Conservation (phyloP, 306 rosid species). For the Rosa rugosa region DNA sequence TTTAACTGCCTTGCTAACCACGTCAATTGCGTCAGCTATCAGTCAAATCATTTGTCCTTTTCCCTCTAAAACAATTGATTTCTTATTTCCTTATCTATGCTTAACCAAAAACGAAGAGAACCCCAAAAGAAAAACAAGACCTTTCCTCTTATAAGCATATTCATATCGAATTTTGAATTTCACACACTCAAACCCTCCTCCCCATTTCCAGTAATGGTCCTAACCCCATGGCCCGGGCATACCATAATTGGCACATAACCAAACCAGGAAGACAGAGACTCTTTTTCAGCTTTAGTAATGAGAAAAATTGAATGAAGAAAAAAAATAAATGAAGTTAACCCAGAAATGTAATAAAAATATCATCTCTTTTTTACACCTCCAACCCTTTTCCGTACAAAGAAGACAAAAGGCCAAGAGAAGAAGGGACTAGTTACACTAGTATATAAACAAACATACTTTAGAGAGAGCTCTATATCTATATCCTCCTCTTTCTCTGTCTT, state of each 20-base stretch:
- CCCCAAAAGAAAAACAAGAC: background rate
- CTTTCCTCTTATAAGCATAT: background rate
- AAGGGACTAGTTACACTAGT: background rate
- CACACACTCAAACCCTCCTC: background rate
- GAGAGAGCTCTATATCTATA: background rate
- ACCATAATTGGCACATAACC: background rate
- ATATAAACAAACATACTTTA: background rate
- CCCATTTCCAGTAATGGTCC: slow-evolving; percentile 3
- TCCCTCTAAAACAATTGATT: background rate
- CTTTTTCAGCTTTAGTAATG: background rate
- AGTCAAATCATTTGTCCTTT: background rate
- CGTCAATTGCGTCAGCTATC: background rate
- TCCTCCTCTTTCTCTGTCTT: background rate
- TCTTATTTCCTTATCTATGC: background rate
- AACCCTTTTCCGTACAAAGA: too few species aligned
- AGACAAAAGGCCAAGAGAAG: background rate
- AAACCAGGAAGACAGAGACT: background rate
- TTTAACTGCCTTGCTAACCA: background rate
- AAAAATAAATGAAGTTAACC: background rate
- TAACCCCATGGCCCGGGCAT: background rate
- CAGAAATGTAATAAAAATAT: background rate
- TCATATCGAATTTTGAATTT: background rate
- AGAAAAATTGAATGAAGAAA: background rate
- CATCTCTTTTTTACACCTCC: background rate
- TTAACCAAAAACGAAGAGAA: background rate